phyloP scores from a whole-genome alignment of 192 early-diverging fungal genomes.

The Cladochytrium replicatum region DNA sequence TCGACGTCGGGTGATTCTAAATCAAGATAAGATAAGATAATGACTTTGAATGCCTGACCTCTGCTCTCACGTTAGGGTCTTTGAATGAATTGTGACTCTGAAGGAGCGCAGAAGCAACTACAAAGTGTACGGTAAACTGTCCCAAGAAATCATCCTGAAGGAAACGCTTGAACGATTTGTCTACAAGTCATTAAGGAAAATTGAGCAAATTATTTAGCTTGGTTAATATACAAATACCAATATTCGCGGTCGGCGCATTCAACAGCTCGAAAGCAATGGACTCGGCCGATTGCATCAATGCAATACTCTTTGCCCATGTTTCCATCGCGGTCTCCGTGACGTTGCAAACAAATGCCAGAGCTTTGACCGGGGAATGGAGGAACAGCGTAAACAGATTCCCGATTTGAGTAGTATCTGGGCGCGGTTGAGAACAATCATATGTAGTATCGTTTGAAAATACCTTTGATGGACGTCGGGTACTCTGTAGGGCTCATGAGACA shows the following conservation, averaged over 20 bases:
- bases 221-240: no score
- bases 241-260: no score
- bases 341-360: constrained; percentile 73
- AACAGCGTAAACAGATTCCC: constrained; percentile 94
- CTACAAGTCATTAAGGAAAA: constrained; percentile 24
- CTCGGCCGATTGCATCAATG: constrained; percentile 32
- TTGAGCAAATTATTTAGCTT: no score
- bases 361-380: constrained; percentile 81
- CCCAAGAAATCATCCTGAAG: constrained; percentile 86
- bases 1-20: constrained; percentile 56
- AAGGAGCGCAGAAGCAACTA: constrained; percentile 61
- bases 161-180: constrained; percentile 59
- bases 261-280: no score
- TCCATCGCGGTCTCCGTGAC: constrained; percentile 47
- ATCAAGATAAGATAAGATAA: neutral
- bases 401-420: constrained; percentile 49
- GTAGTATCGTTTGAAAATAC: no score
- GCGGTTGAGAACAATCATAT: no score
- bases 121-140: constrained; percentile 78
- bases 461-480: constrained; percentile 74
- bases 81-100: constrained; percentile 54
- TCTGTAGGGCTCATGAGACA: constrained; percentile 81
- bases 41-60: no score
- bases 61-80: constrained; percentile 46
- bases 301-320: constrained; percentile 59